Evolutionary conservation across 1,284 basidiomycete genomes (phyloP), one percentile per base, ranked within the genome.

Genomic region (Leccinum holopus): DNA sequence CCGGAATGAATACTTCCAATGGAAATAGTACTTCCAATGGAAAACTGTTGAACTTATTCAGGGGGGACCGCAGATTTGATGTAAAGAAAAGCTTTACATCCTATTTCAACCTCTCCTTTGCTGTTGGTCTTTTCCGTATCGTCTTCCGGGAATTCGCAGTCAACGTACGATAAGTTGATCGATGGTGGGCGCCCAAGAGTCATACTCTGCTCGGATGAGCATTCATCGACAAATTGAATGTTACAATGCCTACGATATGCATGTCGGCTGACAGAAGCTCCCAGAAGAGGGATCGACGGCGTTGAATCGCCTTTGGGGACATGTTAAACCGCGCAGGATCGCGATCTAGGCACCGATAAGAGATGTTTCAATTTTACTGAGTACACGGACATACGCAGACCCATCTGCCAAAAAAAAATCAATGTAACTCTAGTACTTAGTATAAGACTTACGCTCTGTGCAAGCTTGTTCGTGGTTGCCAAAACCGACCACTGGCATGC

Each of bases 291-390:
- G 71, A 70, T 51, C 87, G 79, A 60, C 86, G 78, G 51, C 84
- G 76, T 66, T 87, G 80, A 18, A 85, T 80, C 10, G 77, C 81
- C 70, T 83, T 84, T 0, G 81, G 70, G 58, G 79, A 77, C 79
- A 85, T 79, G 64, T 82, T 80, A 74, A 85, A 88, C 62, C 83
- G 77, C 21, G 84, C 80, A 63, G 83, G 82, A 67, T 87, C 86
- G 32, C 87, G 82, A 75, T 87, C 86, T 87, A 66, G n/a, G 25
- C 52, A 66, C 25, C 12, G 9, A 44, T 68, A 33, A 68, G 63
- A 62, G 41, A 35, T 16, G 41, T 12, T 56, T 37, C 55, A 2
- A 59, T 44, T 11, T 53, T 16, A 52, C 33, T 4, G 21, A 49
- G 47, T 55, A 44, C 21, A 30, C 37, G 16, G 25, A 78, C 82